A percentile compares a stretch with the other conserved stretches of the same genome.
Evolutionary conservation across 805 yeast species (phyloP).

Genomic region (Tetrapisispora namnaoensis): DNA sequence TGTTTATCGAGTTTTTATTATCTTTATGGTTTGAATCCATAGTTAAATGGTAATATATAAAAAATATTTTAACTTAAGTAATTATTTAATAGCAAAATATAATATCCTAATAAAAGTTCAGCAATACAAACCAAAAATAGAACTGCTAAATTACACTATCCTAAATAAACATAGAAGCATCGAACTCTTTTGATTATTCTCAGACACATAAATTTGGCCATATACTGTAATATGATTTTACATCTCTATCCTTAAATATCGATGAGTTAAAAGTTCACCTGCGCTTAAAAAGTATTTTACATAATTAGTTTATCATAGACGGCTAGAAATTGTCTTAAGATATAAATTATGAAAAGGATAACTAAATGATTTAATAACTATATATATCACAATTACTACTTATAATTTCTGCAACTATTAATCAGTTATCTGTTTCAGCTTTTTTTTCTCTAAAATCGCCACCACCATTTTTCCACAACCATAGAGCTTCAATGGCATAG

Average conservation of each 20-base stretch:
- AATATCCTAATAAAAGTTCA: not conserved
- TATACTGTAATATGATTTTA: too few species aligned
- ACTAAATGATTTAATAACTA: too few species aligned
- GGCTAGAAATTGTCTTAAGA: too few species aligned
- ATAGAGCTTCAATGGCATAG: conserved; percentile 81
- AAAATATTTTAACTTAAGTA: too few species aligned
- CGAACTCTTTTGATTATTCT: too few species aligned
- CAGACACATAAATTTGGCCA: too few species aligned
- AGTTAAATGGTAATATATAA: not conserved
- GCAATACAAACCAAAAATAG: not conserved
- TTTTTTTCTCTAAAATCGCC: conserved; percentile 23
- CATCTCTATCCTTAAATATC: not conserved
- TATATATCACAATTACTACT: too few species aligned
- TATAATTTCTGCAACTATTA: not conserved
- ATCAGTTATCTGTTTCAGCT: not conserved
- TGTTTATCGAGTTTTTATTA: not conserved
- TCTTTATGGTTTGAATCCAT: not conserved
- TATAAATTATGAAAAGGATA: too few species aligned
- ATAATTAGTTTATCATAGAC: too few species aligned
- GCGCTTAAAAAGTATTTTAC: not conserved
- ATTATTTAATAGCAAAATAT: not conserved
- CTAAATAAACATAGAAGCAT: not conserved
- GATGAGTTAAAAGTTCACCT: not conserved
- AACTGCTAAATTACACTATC: not conserved
- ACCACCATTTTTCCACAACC: conserved; percentile 66